These are phyloP conservation scores for Colletotrichum caudatum DNA, from an alignment of 2,329 filamentous ascomycete species.

Conservation along the genomic window DNA sequence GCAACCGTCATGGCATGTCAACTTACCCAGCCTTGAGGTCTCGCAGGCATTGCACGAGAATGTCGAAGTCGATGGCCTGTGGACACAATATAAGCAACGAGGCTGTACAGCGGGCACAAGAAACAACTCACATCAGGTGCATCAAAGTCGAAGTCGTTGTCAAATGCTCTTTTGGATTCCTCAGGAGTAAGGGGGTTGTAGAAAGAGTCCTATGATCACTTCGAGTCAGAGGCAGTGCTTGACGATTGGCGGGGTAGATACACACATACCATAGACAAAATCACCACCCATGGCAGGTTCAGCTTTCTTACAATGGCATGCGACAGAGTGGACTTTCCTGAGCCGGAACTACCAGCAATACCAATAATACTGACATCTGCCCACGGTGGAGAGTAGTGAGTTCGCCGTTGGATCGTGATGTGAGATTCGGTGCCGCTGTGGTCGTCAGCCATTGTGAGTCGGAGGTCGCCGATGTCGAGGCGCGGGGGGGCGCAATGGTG, in stretches of 20 bases:
- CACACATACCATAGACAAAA: slow-evolving; percentile 86
- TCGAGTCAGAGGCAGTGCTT: slow-evolving; percentile 13
- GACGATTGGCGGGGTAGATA: slow-evolving; percentile 36
- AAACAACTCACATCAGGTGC: slow-evolving; percentile 72
- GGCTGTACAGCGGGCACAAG: neutral
- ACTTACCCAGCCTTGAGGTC: slow-evolving; percentile 92
- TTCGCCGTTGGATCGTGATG: slow-evolving; percentile 66
- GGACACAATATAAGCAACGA: slow-evolving; percentile 1
- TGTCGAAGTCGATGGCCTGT: slow-evolving; percentile 91
- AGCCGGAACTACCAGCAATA: slow-evolving; percentile 94
- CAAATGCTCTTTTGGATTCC: slow-evolving; percentile 83
- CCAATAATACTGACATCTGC: slow-evolving; percentile 96
- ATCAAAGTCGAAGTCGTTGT: slow-evolving; percentile 96
- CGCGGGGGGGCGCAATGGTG: slow-evolving; percentile 2
- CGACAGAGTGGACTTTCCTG: slow-evolving; percentile 92
- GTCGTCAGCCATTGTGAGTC: slow-evolving; percentile 35
- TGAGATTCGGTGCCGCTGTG: slow-evolving; percentile 49
- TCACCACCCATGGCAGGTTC: slow-evolving; percentile 97
- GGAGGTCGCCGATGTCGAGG: slow-evolving; percentile 32
- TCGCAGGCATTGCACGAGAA: slow-evolving; percentile 80
- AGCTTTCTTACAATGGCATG: slow-evolving; percentile 90
- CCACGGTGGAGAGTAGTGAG: slow-evolving; percentile 94
- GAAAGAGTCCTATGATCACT: slow-evolving; percentile 82
- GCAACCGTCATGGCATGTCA: slow-evolving; percentile 9
- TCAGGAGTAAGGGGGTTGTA: slow-evolving; percentile 90